These are phyloP conservation scores for Panus rudis DNA, from an alignment of 768 basidiomycete genomes.

Conservation along the genomic window DNA sequence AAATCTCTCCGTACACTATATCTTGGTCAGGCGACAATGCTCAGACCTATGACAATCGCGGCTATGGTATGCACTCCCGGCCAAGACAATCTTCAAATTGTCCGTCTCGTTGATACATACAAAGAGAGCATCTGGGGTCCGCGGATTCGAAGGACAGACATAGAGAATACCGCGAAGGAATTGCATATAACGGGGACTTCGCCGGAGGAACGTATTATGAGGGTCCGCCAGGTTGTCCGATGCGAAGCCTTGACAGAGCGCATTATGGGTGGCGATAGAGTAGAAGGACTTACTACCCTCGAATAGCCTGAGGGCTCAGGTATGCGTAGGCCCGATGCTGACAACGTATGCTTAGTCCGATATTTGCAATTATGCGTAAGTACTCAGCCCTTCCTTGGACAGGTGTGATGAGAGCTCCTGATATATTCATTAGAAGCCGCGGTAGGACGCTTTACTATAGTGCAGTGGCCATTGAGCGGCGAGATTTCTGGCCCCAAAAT, in stretches of 20 bases:
- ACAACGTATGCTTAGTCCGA: too few relatives aligned
- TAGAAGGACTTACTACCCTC: slow-evolving; percentile 19
- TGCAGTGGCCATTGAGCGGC: too few relatives aligned
- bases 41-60: slow-evolving; percentile 34
- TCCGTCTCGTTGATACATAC: slow-evolving; percentile 49
- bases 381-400: too few relatives aligned
- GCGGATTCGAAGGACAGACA: slow-evolving; percentile 41
- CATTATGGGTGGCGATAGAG: slow-evolving; percentile 47
- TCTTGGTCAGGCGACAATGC: slow-evolving; percentile 43
- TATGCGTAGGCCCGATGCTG: too few relatives aligned
- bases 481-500: too few relatives aligned
- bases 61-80: slow-evolving; percentile 26
- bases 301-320: too few relatives aligned
- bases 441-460: too few relatives aligned
- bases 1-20: slow-evolving; percentile 36
- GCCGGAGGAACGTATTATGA: slow-evolving; percentile 13
- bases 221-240: slow-evolving; percentile 33
- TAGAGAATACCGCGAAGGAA: slow-evolving; percentile 31
- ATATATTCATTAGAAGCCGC: too few relatives aligned
- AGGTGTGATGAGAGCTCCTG: too few relatives aligned
- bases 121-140: slow-evolving; percentile 52
- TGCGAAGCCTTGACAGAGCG: slow-evolving; percentile 49
- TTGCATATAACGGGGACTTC: slow-evolving; percentile 1
- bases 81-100: slow-evolving; percentile 22
- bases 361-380: too few relatives aligned